phyloP scores from a whole-genome alignment of 768 basidiomycete species.

The Imleria badia region DNA sequence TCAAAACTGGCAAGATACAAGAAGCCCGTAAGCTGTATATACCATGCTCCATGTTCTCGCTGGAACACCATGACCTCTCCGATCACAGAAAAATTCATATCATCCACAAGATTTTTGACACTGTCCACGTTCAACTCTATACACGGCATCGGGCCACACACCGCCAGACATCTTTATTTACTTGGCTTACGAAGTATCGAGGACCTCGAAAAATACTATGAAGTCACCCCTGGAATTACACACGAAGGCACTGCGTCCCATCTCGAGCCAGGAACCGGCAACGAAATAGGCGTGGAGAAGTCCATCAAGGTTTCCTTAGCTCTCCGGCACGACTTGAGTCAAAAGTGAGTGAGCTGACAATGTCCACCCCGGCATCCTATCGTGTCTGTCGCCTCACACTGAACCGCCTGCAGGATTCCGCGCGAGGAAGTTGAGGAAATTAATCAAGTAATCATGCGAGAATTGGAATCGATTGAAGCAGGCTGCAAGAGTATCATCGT shows the following conservation, averaged over 20 bases:
- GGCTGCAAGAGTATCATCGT: slow-evolving; percentile 76
- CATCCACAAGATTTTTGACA: slow-evolving; percentile 53
- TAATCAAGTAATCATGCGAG: slow-evolving; percentile 60
- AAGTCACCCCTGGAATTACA: slow-evolving; percentile 38
- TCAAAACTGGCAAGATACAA: slow-evolving; percentile 50
- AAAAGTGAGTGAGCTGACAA: slow-evolving; percentile 38
- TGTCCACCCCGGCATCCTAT: background rate
- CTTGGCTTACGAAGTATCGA: slow-evolving; percentile 64
- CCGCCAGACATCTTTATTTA: slow-evolving; percentile 63
- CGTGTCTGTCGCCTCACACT: background rate
- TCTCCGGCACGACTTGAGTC: slow-evolving; percentile 55
- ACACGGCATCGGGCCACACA: slow-evolving; percentile 74
- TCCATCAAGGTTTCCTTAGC: slow-evolving; percentile 60
- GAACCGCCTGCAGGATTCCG: slow-evolving; percentile 52
- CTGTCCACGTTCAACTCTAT: slow-evolving; percentile 60
- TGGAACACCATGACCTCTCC: slow-evolving; percentile 1
- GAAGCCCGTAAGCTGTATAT: slow-evolving; percentile 47
- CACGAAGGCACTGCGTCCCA: slow-evolving; percentile 21
- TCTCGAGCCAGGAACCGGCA: slow-evolving; percentile 16
- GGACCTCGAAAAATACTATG: slow-evolving; percentile 67
- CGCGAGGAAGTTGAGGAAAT: slow-evolving; percentile 80
- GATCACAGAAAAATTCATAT: slow-evolving; percentile 44
- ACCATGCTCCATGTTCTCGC: slow-evolving; percentile 8
- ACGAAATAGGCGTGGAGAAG: slow-evolving; percentile 32
- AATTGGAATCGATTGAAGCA: slow-evolving; percentile 58